Conservation (phyloP, 805 yeast genomes). For the Cyberlindnera veronae region DNA sequence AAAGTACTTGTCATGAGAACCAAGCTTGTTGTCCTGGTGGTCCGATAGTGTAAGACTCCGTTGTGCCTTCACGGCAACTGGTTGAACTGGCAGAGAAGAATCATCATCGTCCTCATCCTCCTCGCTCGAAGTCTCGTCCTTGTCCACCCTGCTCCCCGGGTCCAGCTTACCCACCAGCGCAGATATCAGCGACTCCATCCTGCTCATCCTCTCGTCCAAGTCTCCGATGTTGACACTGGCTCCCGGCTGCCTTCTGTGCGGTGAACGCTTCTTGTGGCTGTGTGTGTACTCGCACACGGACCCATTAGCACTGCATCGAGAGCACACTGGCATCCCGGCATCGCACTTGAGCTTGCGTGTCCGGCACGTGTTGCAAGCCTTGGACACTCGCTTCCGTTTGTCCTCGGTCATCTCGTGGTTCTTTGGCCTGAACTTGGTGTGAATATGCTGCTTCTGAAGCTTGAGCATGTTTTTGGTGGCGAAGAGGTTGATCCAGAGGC, state of each 20-base stretch:
- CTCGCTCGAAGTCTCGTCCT: neutral
- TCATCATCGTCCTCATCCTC: conserved; percentile 3
- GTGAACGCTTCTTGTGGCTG: conserved; percentile 10
- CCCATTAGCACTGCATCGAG: conserved; percentile 76
- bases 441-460: no score
- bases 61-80: neutral
- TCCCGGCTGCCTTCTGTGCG: neutral
- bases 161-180: conserved; percentile 25
- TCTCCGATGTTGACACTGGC: conserved; percentile 1
- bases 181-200: conserved; percentile 33
- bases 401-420: conserved; percentile 1
- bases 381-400: conserved; percentile 28
- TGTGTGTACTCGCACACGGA: conserved; percentile 29
- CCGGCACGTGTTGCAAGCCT: conserved; percentile 51
- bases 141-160: conserved; percentile 8
- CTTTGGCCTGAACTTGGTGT: no score
- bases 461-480: neutral
- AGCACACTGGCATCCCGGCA: conserved; percentile 67
- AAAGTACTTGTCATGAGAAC: conserved; percentile 15
- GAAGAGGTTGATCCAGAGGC: no score
- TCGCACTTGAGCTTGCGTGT: conserved; percentile 79
- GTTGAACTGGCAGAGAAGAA: neutral
- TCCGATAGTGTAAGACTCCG: neutral
- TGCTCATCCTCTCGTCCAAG: conserved; percentile 30
- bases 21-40: neutral